These are phyloP conservation scores for Polyplosphaeria fusca DNA, from an alignment of 495 filamentous ascomycete genomes.

Conservation along the genomic window DNA sequence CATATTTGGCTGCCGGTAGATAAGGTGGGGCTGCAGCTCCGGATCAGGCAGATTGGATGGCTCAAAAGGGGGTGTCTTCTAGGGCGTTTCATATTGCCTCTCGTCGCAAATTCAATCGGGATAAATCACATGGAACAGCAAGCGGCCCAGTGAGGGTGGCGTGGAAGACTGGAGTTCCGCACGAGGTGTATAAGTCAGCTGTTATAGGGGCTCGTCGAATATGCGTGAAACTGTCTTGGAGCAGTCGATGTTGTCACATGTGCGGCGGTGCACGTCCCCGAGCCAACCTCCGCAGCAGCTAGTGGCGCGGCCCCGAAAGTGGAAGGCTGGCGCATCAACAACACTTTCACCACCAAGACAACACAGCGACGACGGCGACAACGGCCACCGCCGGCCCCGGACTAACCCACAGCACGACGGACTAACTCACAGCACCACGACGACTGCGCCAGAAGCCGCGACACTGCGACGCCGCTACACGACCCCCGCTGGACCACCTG, in stretches of 20 bases:
- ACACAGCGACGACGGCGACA: neutral
- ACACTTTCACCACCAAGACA: constrained; percentile 4
- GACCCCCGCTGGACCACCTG: neutral
- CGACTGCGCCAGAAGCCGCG: neutral
- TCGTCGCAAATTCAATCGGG: too few relatives aligned
- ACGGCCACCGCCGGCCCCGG: constrained; percentile 4
- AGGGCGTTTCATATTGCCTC: constrained; percentile 2
- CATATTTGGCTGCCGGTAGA: neutral
- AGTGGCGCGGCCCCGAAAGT: constrained; percentile 17
- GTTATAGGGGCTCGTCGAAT: too few relatives aligned
- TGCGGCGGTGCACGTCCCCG: constrained; percentile 4
- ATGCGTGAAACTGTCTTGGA: too few relatives aligned
- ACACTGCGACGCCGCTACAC: neutral
- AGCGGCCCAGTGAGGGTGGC: too few relatives aligned
- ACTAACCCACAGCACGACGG: constrained; percentile 19
- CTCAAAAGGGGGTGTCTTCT: neutral
- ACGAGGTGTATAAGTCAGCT: too few relatives aligned
- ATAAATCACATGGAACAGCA: too few relatives aligned
- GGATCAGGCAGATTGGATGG: neutral
- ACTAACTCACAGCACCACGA: neutral
- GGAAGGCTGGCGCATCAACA: constrained; percentile 30
- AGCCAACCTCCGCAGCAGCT: constrained; percentile 1
- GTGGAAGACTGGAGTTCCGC: too few relatives aligned
- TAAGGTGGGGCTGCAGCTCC: neutral
- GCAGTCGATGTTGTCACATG: constrained; percentile 29